Percentiles rank a stretch among this genome's conserved stretches.
phyloP scores from a whole-genome alignment of 2,329 filamentous ascomycete species.

The Trichoderma asperellum region DNA sequence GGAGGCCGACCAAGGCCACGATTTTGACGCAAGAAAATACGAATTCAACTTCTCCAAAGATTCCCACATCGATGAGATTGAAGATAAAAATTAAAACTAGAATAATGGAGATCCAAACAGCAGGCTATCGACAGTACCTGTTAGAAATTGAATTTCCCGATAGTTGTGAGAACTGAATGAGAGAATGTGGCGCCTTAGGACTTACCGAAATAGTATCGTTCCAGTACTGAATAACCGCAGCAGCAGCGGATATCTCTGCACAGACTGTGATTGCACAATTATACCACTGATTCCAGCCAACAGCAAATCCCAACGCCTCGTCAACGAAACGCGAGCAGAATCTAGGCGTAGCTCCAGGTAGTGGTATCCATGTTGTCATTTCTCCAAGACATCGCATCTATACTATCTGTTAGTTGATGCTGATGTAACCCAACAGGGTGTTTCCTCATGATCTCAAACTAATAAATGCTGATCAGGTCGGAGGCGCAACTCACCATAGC shows the following conservation, averaged over 20 bases:
- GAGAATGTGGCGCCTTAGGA: not conserved
- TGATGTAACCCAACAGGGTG: not conserved
- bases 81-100: slow-evolving; percentile 51
- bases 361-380: slow-evolving; percentile 60
- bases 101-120: slow-evolving; percentile 54
- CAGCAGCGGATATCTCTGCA: slow-evolving; percentile 50
- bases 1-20: slow-evolving; percentile 56
- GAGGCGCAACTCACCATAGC: slow-evolving; percentile 38
- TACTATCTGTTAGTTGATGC: not conserved
- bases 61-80: slow-evolving; percentile 51
- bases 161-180: not conserved
- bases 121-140: slow-evolving; percentile 40
- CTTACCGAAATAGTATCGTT: slow-evolving; percentile 38
- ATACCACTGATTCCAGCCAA: slow-evolving; percentile 58
- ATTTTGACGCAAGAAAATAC: slow-evolving; percentile 62
- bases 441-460: not conserved
- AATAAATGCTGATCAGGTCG: not conserved
- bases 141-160: not conserved
- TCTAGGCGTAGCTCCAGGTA: slow-evolving; percentile 59
- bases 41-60: slow-evolving; percentile 51
- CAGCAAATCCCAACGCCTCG: slow-evolving; percentile 56
- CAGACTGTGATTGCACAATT: slow-evolving; percentile 52
- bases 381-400: slow-evolving; percentile 55
- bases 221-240: slow-evolving; percentile 53
- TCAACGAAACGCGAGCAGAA: slow-evolving; percentile 60